phyloP scores from a whole-genome alignment of 331 rosid species.

The Quercus tomentella region DNA sequence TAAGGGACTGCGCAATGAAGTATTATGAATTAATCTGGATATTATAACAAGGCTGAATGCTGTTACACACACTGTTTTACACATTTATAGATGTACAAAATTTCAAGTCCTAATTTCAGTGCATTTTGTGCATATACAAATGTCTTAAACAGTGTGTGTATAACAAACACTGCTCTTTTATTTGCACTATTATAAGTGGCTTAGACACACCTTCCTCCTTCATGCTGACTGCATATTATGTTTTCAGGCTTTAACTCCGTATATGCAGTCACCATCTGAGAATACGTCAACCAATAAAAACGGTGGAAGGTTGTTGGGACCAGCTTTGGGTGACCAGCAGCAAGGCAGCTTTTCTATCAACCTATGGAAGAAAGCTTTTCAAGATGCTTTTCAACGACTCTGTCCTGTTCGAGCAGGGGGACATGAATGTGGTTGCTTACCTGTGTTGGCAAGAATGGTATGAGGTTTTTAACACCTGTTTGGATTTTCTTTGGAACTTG shows the following conservation, averaged over 20 bases:
- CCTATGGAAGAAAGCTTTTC: conserved; percentile 84
- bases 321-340: conserved; percentile 77
- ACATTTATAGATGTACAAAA: no score
- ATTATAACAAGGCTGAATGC: neutral
- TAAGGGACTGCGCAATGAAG: neutral
- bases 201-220: neutral
- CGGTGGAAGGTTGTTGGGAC: conserved; percentile 58
- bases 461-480: neutral
- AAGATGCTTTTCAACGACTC: conserved; percentile 80
- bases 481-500: neutral
- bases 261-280: conserved; percentile 70
- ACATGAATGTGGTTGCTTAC: conserved; percentile 94
- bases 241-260: conserved; percentile 86
- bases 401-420: conserved; percentile 96
- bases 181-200: neutral
- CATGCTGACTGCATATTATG: conserved; percentile 14
- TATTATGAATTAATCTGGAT: neutral
- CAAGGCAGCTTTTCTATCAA: conserved; percentile 80
- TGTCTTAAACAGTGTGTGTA: no score
- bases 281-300: conserved; percentile 34
- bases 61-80: no score
- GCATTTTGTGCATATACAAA: no score
- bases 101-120: no score
- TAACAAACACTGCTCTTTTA: neutral
- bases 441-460: conserved; percentile 83